Conservation (phyloP, 345 rosid species). For the Conringia planisiliqua region DNA sequence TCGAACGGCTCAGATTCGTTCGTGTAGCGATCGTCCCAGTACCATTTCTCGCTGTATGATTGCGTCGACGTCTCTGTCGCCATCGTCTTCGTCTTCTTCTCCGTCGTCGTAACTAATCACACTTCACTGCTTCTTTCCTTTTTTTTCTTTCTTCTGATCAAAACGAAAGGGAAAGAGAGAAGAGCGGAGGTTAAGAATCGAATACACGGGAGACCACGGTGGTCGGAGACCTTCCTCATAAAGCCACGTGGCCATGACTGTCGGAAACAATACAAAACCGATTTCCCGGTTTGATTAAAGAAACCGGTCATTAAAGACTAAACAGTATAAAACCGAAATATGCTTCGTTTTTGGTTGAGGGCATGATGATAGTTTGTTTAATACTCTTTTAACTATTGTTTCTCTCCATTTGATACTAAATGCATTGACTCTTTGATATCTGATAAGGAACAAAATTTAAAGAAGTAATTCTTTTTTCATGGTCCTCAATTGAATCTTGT, state of each 20-base stretch:
- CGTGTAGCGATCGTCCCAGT: conserved; percentile 84
- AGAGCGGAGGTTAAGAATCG: neutral
- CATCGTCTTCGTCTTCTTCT: conserved; percentile 15
- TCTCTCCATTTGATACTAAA: neutral
- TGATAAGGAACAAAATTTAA: neutral
- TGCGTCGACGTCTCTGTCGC: conserved; percentile 47
- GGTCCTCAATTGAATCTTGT: neutral
- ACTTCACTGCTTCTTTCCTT: neutral
- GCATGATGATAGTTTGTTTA: too few relatives aligned
- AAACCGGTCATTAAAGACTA: neutral
- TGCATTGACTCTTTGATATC: neutral
- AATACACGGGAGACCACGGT: conserved; percentile 7
- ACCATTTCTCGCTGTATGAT: conserved; percentile 81
- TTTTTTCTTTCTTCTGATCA: neutral
- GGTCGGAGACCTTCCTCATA: neutral
- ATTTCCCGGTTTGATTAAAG: neutral
- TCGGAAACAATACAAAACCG: neutral
- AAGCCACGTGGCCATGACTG: conserved; percentile 6
- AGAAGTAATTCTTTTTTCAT: neutral
- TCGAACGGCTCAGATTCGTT: conserved; percentile 76
- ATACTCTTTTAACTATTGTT: neutral
- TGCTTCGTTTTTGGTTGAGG: too few relatives aligned
- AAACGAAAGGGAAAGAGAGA: neutral
- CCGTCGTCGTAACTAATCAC: conserved; percentile 1
- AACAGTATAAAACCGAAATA: neutral